Evolutionary conservation across 306 rosid genomes (phyloP), one percentile per base, ranked within the genome.

Genomic region (Argentina anserina): DNA sequence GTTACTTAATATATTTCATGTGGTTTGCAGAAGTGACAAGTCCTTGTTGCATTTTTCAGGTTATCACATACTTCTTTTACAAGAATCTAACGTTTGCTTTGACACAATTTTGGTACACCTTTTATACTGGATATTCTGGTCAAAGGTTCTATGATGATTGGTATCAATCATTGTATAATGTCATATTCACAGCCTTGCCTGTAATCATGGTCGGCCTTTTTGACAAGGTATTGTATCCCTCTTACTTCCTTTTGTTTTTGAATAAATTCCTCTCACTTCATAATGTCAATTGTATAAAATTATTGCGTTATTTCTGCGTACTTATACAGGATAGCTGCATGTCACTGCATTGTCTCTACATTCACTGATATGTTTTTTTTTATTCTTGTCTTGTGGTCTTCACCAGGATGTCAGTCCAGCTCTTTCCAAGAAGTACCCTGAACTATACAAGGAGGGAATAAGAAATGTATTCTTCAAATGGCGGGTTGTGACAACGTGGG

Each of bases 41-140:
- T 63, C 60, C 63, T 52, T 67, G 42, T 69, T 29, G 66, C 50
- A 28, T 21, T 39, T 81, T 84, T 84, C 98, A 94, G 97, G 98
- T 94, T 72, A 88, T 94, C 62, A 73, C 85, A 43, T 94, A 94
- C 87, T 94, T 91, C 85, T 89, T 94, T 80, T 94, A 94, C 91
- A 94, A 94, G 90, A 91, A 94, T 87, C 98, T 94, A 72, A 91
- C 97, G 0, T 94, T 94, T 81, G 88, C 97, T 73, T 87, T 94
- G 81, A 94, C 98, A 74, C 98, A 89, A 84, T 94, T 94, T 85
- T 91, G 98, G 97, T 94, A 88, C 87, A 94, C 97, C 73, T 94
- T 94, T 71, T 92, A 94, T 81, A 94, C 98, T 71, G 98, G 98
- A 75, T 94, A 85, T 75, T 94, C 98, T 77, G 98, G 98, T 78